Evolutionary conservation across 805 yeast species (phyloP).

Genomic region (Metschnikowia gelsemii): DNA sequence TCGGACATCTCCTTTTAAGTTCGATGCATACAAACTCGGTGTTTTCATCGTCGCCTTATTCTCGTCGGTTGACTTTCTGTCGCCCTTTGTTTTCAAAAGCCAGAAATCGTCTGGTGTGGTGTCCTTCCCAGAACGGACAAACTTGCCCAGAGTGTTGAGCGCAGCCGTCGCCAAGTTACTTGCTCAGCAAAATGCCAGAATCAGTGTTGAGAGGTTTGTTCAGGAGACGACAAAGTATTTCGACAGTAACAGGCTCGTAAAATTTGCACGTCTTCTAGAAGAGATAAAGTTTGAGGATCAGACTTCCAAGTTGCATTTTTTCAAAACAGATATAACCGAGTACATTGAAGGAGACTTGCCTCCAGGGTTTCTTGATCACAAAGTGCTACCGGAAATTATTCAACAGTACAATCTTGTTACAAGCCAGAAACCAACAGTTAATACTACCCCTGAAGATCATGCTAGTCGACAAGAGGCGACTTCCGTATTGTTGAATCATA

Average conservation of each 20-base stretch:
- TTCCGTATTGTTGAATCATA: constrained; percentile 40
- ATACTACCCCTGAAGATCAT: constrained; percentile 30
- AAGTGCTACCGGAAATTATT: constrained; percentile 69
- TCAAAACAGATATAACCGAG: constrained; percentile 31
- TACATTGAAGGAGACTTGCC: constrained; percentile 38
- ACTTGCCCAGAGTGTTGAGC: constrained; percentile 39
- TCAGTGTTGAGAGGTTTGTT: constrained; percentile 30
- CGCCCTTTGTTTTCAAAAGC: neutral
- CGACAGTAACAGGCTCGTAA: constrained; percentile 47
- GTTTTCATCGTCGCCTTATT: constrained; percentile 50
- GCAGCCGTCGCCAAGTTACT: constrained; percentile 42
- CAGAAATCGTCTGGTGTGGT: constrained; percentile 1
- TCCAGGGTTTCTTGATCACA: constrained; percentile 54
- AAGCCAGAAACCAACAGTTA: constrained; percentile 27
- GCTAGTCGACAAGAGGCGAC: constrained; percentile 38
- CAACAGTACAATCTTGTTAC: constrained; percentile 34
- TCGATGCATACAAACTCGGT: constrained; percentile 69
- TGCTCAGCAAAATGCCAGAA: constrained; percentile 30
- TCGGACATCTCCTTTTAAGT: constrained; percentile 39
- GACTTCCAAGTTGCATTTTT: constrained; percentile 50
- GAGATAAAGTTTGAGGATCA: constrained; percentile 55
- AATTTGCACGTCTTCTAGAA: constrained; percentile 51
- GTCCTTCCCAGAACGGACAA: constrained; percentile 6
- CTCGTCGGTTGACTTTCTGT: constrained; percentile 23
- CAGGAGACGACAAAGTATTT: constrained; percentile 27